Conservation (phyloP, 129 eudicot species). For the Pulicaria dysenterica region DNA sequence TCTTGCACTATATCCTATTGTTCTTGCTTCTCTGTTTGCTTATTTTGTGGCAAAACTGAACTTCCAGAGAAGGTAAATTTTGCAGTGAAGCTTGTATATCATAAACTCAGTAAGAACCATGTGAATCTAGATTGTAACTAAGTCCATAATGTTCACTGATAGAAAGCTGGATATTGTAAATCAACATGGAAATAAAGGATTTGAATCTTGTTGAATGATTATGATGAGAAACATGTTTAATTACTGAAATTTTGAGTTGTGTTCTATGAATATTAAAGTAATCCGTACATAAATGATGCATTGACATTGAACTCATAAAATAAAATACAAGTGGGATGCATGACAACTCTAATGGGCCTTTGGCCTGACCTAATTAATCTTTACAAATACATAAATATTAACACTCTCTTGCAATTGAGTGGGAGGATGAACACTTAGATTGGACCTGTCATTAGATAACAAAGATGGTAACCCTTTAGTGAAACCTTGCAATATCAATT, state of each 20-base stretch:
- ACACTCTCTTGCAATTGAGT: too few species aligned
- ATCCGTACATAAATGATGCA: too few species aligned
- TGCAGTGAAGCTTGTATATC: conserved; percentile 4
- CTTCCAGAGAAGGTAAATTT: conserved; percentile 59
- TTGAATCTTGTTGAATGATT: not conserved
- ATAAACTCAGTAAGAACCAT: conserved; percentile 1
- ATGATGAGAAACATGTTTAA: not conserved
- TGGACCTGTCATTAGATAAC: too few species aligned
- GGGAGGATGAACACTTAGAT: too few species aligned
- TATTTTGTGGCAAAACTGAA: conserved; percentile 61
- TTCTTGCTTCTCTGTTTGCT: conserved; percentile 64
- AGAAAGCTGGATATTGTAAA: not conserved
- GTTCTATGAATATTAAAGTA: not conserved
- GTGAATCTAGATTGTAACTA: conserved; percentile 8
- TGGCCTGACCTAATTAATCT: too few species aligned
- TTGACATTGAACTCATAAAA: too few species aligned
- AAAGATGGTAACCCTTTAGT: too few species aligned
- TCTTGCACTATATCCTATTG: conserved; percentile 48
- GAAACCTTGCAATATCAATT: too few species aligned
- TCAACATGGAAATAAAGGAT: not conserved
- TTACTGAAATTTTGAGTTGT: not conserved
- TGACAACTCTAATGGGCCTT: too few species aligned
- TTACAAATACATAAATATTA: too few species aligned
- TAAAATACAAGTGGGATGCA: too few species aligned
- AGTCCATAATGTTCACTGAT: conserved; percentile 1